These are phyloP conservation scores for Colletotrichum orchidophilum DNA, from an alignment of 2,329 filamentous ascomycete species.

Conservation along the genomic window DNA sequence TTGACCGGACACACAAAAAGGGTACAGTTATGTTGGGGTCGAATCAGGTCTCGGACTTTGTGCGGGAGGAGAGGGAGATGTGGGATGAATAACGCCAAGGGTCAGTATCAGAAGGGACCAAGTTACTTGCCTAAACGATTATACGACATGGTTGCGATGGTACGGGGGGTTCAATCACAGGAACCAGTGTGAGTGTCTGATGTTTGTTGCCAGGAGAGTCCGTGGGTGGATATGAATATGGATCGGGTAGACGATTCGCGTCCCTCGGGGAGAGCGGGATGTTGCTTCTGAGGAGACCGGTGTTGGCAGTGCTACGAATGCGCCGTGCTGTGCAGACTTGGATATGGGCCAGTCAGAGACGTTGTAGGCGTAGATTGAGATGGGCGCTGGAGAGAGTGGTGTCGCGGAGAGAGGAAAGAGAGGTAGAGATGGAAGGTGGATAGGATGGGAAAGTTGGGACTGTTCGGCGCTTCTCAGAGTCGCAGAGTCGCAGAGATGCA, in stretches of 20 bases:
- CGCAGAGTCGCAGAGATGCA: constrained; percentile 17
- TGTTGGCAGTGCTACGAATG: constrained; percentile 28
- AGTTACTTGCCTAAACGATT: constrained; percentile 74
- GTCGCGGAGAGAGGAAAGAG: constrained; percentile 10
- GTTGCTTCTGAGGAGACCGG: constrained; percentile 12
- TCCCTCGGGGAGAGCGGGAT: constrained; percentile 21
- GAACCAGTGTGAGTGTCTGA: constrained; percentile 35
- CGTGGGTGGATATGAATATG: constrained; percentile 30
- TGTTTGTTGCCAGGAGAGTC: constrained; percentile 32
- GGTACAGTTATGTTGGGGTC: constrained; percentile 7
- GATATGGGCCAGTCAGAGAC: constrained; percentile 8
- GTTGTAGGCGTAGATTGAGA: constrained; percentile 3
- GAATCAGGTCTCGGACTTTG: constrained; percentile 22
- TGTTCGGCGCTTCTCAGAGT: background rate
- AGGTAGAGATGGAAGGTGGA: constrained; percentile 4
- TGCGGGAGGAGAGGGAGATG: constrained; percentile 14
- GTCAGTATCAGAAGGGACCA: constrained; percentile 36
- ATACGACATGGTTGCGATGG: constrained; percentile 69
- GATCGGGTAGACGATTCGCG: constrained; percentile 28
- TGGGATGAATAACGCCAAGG: constrained; percentile 34
- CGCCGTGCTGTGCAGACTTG: constrained; percentile 27
- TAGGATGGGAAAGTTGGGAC: constrained; percentile 6
- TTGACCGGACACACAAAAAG: background rate
- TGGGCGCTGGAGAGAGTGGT: background rate
- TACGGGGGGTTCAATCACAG: constrained; percentile 25